Conservation (phyloP, 2,329 filamentous ascomycete species). For the Aspergillus pseudoglaucus region DNA sequence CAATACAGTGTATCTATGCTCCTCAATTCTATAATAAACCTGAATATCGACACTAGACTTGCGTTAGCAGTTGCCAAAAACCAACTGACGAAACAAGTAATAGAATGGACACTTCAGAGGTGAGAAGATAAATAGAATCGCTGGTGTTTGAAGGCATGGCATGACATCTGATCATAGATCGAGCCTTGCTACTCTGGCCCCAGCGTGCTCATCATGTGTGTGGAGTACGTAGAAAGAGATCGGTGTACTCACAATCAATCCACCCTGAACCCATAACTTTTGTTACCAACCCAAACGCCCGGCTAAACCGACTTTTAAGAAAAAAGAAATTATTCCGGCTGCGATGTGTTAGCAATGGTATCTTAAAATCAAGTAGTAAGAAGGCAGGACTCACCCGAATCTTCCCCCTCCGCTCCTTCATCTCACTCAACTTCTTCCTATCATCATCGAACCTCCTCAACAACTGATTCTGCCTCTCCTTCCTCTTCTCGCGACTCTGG, state of each 20-base stretch:
- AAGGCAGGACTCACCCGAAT: conserved; percentile 41
- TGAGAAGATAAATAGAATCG: conserved; percentile 58
- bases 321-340: conserved; percentile 28
- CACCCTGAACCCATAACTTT: conserved; percentile 9
- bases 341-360: conserved; percentile 4
- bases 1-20: not conserved
- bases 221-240: conserved; percentile 5
- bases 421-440: conserved; percentile 61
- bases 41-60: not conserved
- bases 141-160: conserved; percentile 58
- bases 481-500: conserved; percentile 72
- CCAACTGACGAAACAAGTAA: not conserved
- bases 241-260: conserved; percentile 16
- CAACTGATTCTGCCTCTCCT: conserved; percentile 64
- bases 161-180: conserved; percentile 19
- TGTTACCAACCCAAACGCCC: conserved; percentile 22
- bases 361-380: not conserved
- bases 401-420: conserved; percentile 61
- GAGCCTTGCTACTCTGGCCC: conserved; percentile 46
- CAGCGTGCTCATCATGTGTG: conserved; percentile 45
- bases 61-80: conserved; percentile 1
- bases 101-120: conserved; percentile 38
- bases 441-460: conserved; percentile 71
- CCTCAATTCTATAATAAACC: not conserved
- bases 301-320: conserved; percentile 16